Evolutionary conservation across 2,329 filamentous ascomycete species (phyloP).

Genomic region (Metarhizium brunneum): DNA sequence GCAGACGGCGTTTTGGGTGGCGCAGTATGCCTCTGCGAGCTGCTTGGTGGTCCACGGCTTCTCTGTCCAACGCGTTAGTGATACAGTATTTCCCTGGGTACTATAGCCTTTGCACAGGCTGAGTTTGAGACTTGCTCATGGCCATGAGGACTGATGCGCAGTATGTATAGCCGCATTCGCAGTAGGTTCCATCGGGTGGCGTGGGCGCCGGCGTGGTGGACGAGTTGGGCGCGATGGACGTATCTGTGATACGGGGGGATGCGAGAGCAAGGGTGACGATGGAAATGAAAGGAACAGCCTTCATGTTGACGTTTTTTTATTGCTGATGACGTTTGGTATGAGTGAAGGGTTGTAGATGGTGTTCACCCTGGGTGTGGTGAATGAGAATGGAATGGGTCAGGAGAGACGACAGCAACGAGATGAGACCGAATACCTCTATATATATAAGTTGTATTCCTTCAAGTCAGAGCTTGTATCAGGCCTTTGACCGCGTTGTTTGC

Average conservation of each 20-base stretch:
- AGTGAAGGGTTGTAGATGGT: background rate
- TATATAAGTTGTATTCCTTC: background rate
- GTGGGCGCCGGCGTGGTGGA: constrained; percentile 5
- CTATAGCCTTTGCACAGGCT: no score
- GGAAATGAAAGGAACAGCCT: constrained; percentile 7
- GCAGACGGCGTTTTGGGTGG: constrained; percentile 26
- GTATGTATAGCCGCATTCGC: constrained; percentile 33
- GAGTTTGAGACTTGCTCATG: constrained; percentile 20
- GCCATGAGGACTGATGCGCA: constrained; percentile 28
- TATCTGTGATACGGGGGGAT: constrained; percentile 7
- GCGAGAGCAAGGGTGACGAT: constrained; percentile 15
- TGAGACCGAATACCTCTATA: background rate
- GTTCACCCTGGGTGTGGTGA: background rate
- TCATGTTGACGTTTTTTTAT: constrained; percentile 14
- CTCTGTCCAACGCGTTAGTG: constrained; percentile 11
- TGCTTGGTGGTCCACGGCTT: constrained; percentile 24
- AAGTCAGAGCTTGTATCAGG: background rate
- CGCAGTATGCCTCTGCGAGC: constrained; percentile 26
- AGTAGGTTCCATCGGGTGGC: constrained; percentile 21
- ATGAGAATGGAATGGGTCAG: background rate
- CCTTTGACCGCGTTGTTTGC: background rate
- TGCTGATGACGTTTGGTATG: background rate
- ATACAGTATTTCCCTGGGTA: no score
- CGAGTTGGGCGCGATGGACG: constrained; percentile 1
- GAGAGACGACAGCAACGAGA: no score